Base-by-base conservation (phyloP, 768 basidiomycete genomes). In the Serendipita vermifera region DNA sequence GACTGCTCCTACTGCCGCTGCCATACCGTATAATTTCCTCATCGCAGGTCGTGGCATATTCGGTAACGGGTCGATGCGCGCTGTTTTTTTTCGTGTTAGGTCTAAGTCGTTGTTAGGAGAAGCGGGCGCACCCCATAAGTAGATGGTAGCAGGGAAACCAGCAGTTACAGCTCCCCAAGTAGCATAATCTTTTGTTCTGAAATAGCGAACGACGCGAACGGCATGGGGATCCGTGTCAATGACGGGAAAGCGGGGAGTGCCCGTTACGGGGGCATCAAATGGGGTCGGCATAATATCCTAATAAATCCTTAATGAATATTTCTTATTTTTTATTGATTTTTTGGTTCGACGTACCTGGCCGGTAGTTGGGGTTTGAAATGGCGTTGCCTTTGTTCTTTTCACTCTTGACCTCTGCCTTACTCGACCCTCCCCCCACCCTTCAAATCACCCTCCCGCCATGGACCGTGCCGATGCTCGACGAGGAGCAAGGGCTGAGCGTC, bases 191-290 rank as follows among this genome's bases (percentile, higher is more conserved):
- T 83, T 82, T 20, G 81, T 75, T 24, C 94, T 77, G 70, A 97
- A 81, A 72, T 96, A 96, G 57, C 87, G 75, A 20, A 99, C 71
- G 51, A 99, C 94, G 31, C 94, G 80, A 31, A 73, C 72, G 13
- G 82, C 82, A 73, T 96, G 87, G 7, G 94, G 94, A 74, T 98
- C 94, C 0, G 81, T 75, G 70, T 97, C 94, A 71, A 98, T 87
- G 70, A 94, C 82, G 46, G 92, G 92, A 72, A 81, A 94, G 24
- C 82, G 81, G 36, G 85, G 40, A 5, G 56, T 32, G 31, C 43
- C 56, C 31, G 46, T 51, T 15, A 51, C 46, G 17, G 46, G 46
- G 22, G 24, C 46, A n/a, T 51, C 46, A 7, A 51, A 51, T 51
- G 46, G 46, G 32, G 24, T n/a, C n/a, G 46, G 46, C 46, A 51